Base-by-base conservation (phyloP, 805 yeast species). In the Yarrowia keelungensis region DNA sequence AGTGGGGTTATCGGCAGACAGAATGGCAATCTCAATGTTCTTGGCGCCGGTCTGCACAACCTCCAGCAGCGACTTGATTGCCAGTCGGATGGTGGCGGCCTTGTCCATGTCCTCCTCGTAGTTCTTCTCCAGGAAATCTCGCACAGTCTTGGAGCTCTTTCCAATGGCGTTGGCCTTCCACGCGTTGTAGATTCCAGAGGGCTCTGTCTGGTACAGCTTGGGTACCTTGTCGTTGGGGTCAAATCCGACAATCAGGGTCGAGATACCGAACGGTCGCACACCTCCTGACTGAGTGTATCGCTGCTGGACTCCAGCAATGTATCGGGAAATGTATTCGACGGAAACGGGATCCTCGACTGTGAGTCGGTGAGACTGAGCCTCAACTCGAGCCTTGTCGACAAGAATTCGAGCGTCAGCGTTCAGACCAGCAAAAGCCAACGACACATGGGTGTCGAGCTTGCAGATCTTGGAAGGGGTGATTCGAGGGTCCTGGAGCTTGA, bases 121-220 rank as follows among this genome's bases (percentile, higher is more conserved):
- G 75, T 91, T 90, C 81, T 92, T 93, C 78, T 95, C 99, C 78
- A 95, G 84, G 74, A 93, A 91, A 78, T 95, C 99, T 74, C 97
- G 88, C 43, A 95, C 98, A 3, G 98, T 94, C 79, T 95, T 94
- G 71, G 95, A 86, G 71, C 95, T 90, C 76, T 97, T 87, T 69
- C 99, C 99, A 75, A 95, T 95, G 19, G 98, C 92, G 77, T 91
- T 94, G 42, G 98, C 98, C 78, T 93, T 91, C 99, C 99, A 95
- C 2, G 97, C 97, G 59, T 96, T 91, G 78, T 89, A 94, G 72
- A 95, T 94, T 35, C 99, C 99, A 58, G 97, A 90, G 51, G 99
- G 99, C 79, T 95, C 99, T 12, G 99, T 95, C 79, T 91, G 96
- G 80, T 89, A 95, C 72, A 95, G 84, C 77, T 86, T 88, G 54